Evolutionary conservation across 441 rosid species (phyloP).

Genomic region (Eutrema salsugineum): DNA sequence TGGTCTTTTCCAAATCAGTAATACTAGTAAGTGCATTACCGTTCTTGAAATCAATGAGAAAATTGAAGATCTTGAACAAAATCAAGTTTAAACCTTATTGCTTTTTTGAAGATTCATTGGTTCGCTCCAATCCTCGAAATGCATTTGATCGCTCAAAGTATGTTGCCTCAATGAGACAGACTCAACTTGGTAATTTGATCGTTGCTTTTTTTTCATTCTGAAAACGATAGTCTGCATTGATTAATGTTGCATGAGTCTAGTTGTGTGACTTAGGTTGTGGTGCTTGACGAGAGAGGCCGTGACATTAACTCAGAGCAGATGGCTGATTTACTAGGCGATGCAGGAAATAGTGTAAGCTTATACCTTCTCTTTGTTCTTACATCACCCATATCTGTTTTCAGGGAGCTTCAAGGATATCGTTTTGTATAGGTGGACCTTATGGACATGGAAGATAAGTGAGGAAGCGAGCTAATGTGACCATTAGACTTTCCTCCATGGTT

Average conservation of each 20-base stretch:
- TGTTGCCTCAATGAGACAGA: not conserved
- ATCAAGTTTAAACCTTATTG: constrained; percentile 68
- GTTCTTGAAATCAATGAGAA: too few species aligned
- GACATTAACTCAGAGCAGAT: constrained; percentile 66
- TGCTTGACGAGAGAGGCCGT: constrained; percentile 85
- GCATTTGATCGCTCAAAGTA: too few species aligned
- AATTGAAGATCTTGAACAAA: too few species aligned
- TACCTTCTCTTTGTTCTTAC: too few species aligned
- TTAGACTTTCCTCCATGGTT: constrained; percentile 82
- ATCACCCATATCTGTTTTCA: constrained; percentile 32
- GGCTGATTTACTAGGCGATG: constrained; percentile 78
- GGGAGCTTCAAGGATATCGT: constrained; percentile 84
- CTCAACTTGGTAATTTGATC: not conserved
- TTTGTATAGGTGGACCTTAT: constrained; percentile 89
- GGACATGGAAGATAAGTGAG: constrained; percentile 76
- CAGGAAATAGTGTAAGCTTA: too few species aligned
- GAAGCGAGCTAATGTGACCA: constrained; percentile 60
- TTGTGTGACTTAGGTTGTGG: constrained; percentile 54
- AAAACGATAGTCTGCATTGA: not conserved
- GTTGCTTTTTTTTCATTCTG: not conserved
- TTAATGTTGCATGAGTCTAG: constrained; percentile 11
- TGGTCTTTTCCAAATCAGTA: too few species aligned
- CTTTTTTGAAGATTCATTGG: constrained; percentile 49
- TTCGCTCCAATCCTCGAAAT: constrained; percentile 79
- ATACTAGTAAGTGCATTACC: too few species aligned